Percentiles rank a stretch among this genome's conserved stretches.
phyloP scores from a whole-genome alignment of 2,329 filamentous ascomycete genomes.

The Plenodomus tracheiphilus region DNA sequence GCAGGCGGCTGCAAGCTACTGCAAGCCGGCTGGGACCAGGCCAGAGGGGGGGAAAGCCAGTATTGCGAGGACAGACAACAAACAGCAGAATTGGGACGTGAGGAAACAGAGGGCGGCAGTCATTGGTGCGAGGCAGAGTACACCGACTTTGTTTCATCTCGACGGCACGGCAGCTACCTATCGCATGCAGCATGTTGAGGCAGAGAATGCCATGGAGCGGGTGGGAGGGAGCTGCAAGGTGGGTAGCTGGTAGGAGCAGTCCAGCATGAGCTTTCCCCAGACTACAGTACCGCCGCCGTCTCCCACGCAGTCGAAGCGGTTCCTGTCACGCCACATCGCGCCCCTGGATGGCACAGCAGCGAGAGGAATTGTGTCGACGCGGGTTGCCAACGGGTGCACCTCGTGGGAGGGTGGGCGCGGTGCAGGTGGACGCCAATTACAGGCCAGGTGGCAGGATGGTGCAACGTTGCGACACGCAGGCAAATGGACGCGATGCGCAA shows the following conservation, averaged over 20 bases:
- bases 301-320: too few species aligned
- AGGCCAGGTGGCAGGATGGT: constrained; percentile 30
- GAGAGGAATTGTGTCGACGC: too few species aligned
- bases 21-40: constrained; percentile 26
- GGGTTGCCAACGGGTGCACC: too few species aligned
- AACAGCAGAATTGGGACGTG: constrained; percentile 21
- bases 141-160: constrained; percentile 37
- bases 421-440: too few species aligned
- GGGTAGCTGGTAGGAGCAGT: too few species aligned
- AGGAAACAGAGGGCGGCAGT: constrained; percentile 10
- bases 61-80: constrained; percentile 25
- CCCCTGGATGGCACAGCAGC: too few species aligned
- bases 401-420: too few species aligned
- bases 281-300: constrained; percentile 2
- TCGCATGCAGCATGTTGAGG: constrained; percentile 1
- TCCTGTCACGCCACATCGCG: too few species aligned
- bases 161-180: background rate
- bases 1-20: constrained; percentile 33
- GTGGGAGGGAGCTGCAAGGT: constrained; percentile 1
- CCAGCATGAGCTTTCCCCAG: constrained; percentile 38
- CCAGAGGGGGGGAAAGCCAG: too few species aligned
- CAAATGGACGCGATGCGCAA: constrained; percentile 13
- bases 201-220: background rate
- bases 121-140: constrained; percentile 23
- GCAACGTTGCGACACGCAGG: too few species aligned